phyloP scores from a whole-genome alignment of 1,139 yeast species.

The Geotrichum europaeum region DNA sequence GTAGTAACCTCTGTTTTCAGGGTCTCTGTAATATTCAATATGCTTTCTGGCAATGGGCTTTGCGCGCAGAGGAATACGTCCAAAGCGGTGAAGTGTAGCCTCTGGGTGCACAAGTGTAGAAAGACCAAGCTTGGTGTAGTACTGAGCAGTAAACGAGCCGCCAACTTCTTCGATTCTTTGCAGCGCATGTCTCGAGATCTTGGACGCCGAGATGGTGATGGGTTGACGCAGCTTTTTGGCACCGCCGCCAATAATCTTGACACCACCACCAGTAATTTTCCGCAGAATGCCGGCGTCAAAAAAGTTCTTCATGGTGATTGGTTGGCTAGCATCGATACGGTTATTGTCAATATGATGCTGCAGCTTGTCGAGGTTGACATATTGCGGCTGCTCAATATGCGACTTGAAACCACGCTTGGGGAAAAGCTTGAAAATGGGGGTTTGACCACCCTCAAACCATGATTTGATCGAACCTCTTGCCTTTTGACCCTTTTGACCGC shows the following conservation, averaged over 20 bases:
- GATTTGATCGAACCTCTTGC: constrained; percentile 87
- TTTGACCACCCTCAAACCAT: constrained; percentile 99
- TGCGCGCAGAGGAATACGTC: constrained; percentile 77
- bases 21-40: constrained; percentile 68
- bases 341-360: constrained; percentile 39
- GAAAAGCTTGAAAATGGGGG: constrained; percentile 81
- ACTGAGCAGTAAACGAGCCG: constrained; percentile 67
- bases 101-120: constrained; percentile 74
- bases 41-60: constrained; percentile 82
- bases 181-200: constrained; percentile 73
- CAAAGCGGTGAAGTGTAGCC: constrained; percentile 58
- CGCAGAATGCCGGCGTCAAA: constrained; percentile 64
- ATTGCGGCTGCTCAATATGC: constrained; percentile 31
- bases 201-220: constrained; percentile 70
- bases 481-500: constrained; percentile 99
- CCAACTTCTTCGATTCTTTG: constrained; percentile 64
- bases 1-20: constrained; percentile 71
- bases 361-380: constrained; percentile 55
- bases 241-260: constrained; percentile 71
- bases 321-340: constrained; percentile 48
- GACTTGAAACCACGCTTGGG: constrained; percentile 83
- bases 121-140: constrained; percentile 59
- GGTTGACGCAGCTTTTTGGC: constrained; percentile 46
- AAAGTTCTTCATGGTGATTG: constrained; percentile 67
- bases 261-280: constrained; percentile 71